These are phyloP conservation scores for Suillus discolor DNA, from an alignment of 768 basidiomycete genomes.

Conservation along the genomic window DNA sequence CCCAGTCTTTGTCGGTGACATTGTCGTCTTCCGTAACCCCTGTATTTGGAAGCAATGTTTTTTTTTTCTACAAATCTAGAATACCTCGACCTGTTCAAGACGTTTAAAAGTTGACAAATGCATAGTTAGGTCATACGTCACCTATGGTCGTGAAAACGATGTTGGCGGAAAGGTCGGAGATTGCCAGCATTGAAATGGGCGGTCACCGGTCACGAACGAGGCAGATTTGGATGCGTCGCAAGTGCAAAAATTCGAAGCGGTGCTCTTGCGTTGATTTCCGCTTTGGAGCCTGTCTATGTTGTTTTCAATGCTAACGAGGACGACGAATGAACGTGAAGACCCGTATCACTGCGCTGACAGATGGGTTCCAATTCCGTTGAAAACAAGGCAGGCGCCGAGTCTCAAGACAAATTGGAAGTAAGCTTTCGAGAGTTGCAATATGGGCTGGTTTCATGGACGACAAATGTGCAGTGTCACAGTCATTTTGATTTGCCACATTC, in stretches of 20 bases:
- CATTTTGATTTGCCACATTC: background rate
- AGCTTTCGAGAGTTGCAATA: background rate
- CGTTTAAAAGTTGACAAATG: background rate
- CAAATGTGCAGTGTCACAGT: background rate
- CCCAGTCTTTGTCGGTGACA: conserved; percentile 80
- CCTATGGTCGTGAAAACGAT: background rate
- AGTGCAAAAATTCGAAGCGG: background rate
- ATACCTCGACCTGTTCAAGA: background rate
- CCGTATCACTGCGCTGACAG: background rate
- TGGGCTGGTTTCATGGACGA: background rate
- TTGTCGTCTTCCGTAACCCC: conserved; percentile 78
- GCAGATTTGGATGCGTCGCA: background rate
- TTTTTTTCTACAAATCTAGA: background rate
- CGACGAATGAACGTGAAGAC: background rate
- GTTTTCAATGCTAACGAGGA: background rate
- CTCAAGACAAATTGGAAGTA: background rate
- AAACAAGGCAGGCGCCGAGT: background rate
- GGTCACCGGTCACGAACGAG: background rate
- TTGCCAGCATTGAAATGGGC: background rate
- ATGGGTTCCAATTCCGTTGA: background rate
- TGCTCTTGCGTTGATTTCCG: background rate
- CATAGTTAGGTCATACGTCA: background rate
- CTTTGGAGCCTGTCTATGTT: background rate
- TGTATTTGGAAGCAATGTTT: conserved; percentile 23
- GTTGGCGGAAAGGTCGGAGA: background rate